Base-by-base conservation (phyloP, 192 early-diverging fungal genomes). In the Gigaspora rosea region DNA sequence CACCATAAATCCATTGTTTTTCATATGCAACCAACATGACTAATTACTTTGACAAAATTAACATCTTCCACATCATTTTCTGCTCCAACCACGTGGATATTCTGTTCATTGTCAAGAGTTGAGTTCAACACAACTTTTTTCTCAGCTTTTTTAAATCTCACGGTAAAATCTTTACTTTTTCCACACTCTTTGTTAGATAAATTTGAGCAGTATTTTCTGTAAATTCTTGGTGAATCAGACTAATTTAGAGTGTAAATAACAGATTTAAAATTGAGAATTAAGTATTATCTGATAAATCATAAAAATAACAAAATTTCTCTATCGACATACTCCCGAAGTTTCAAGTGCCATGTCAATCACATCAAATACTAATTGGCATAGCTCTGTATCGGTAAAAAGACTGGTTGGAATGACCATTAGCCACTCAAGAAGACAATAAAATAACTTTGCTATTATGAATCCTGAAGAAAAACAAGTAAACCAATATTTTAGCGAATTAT, bases 381-480 rank as follows among this genome's bases (percentile, higher is more conserved):
- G 82, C 35, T 93, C 90, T 2, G 89, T 88, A 35, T 85, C 85
- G 3, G 86, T 84, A 72, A 94, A 83, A 6, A 92, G 70, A 27
- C 85, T 85, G 13, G 87, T 76, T 8, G 91, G 87, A 27, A 89
- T 80, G 2, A 83, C 82, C 89, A 95, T 93, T n/a, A 94, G 52
- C 94, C 93, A 95, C 48, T 91, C 89, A 2, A 87, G 78, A 9
- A 95, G 67, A 72, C 92, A 92, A 32, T 87, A 85, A 52, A 94
- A 90, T 16, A 95, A 80, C 18, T 86, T 81, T 2, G 90, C 84
- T n/a, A 93, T 84, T 33, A 92, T 89, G 12, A 80, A 69, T 6
- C 85, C 90, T 82, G 78, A 52, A 46, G 58, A 22, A 68, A 76
- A 20, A 61, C 12, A 56, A 5, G 18, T 18, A 4, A 54, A 5